Evolutionary conservation across 371 early-diverging fungal species (phyloP).

Genomic region (Saksenaea oblongispora): DNA sequence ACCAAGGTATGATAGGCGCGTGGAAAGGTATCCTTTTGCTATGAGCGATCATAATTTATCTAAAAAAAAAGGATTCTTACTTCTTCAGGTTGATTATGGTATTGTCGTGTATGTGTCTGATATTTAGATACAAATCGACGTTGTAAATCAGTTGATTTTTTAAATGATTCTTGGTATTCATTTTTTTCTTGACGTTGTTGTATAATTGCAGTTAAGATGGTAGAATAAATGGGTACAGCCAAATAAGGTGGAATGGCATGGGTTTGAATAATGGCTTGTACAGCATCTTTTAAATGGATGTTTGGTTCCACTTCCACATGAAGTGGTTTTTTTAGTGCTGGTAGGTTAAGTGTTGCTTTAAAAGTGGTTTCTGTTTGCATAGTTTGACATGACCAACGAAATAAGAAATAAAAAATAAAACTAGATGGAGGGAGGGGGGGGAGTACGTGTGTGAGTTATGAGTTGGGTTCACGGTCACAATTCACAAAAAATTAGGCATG

Average conservation of each 20-base stretch:
- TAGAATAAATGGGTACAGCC: conserved; percentile 44
- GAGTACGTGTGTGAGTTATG: background rate
- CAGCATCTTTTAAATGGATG: conserved; percentile 26
- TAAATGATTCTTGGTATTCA: background rate
- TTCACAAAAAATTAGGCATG: background rate
- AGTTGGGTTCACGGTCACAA: too few relatives aligned
- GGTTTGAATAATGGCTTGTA: conserved; percentile 28
- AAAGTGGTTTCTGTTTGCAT: background rate
- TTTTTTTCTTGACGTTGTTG: background rate
- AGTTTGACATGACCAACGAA: background rate
- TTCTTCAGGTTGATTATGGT: conserved; percentile 52
- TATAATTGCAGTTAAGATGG: conserved; percentile 13
- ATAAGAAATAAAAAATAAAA: background rate
- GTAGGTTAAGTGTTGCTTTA: background rate
- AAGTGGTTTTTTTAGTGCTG: background rate
- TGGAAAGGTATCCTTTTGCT: conserved; percentile 63
- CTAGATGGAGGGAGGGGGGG: background rate
- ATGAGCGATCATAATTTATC: background rate
- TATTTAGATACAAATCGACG: conserved; percentile 37
- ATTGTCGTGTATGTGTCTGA: conserved; percentile 42
- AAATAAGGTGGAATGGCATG: conserved; percentile 47
- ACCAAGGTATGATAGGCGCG: conserved; percentile 73
- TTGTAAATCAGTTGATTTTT: conserved; percentile 13
- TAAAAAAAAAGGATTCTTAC: conserved; percentile 20
- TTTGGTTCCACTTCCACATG: background rate